phyloP scores from a whole-genome alignment of 1,284 basidiomycete species.

The Puccinia novopanici region DNA sequence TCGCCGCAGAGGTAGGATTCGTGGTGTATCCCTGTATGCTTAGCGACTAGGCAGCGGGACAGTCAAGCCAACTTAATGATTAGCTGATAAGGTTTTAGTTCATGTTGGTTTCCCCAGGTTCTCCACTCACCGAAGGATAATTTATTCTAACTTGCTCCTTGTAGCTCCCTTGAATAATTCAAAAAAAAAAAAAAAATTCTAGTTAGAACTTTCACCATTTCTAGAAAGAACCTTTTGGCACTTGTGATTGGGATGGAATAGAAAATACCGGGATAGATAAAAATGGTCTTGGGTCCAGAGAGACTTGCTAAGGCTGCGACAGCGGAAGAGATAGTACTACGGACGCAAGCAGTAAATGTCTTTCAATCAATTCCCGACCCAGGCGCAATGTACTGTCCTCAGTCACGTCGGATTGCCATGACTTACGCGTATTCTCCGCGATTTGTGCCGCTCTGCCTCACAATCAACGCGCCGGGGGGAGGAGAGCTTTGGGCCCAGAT shows the following conservation, averaged over 20 bases:
- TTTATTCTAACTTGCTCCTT: constrained; percentile 13
- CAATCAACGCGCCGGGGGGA: constrained; percentile 22
- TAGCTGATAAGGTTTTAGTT: background rate
- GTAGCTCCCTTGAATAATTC: constrained; percentile 13
- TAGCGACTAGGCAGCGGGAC: constrained; percentile 11
- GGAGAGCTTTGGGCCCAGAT: constrained; percentile 8
- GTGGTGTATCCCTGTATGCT: constrained; percentile 29
- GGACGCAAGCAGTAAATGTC: background rate
- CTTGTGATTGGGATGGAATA: background rate
- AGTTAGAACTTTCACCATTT: background rate
- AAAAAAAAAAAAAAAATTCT: background rate
- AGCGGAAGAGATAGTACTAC: constrained; percentile 13
- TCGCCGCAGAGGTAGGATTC: background rate
- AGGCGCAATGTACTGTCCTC: background rate
- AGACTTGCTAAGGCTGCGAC: constrained; percentile 6
- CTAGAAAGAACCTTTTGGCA: background rate
- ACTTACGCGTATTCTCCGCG: constrained; percentile 7
- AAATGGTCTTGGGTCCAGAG: constrained; percentile 6
- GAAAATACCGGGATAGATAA: constrained; percentile 27
- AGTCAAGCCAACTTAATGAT: background rate
- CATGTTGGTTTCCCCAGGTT: background rate
- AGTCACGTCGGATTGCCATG: background rate
- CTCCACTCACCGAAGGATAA: background rate
- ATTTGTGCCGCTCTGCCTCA: background rate
- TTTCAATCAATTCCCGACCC: background rate